Evolutionary conservation across 176 grass and related monocot genomes (phyloP).

Genomic region (Thalia dealbata): DNA sequence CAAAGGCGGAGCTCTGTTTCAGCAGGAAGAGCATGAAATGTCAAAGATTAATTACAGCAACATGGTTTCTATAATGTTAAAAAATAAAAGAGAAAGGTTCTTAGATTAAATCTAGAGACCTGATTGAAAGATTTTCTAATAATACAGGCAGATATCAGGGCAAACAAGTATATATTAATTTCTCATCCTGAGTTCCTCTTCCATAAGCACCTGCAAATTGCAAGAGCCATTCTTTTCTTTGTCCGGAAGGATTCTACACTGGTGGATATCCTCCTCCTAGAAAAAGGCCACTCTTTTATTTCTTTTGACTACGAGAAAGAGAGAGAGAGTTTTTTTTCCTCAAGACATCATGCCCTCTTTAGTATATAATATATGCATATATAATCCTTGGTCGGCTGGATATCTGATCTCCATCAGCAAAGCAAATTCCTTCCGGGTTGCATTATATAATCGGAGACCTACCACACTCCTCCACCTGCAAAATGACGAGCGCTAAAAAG

Average conservation of each 20-base stretch:
- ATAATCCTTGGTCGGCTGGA: constrained; percentile 1
- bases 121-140: not conserved
- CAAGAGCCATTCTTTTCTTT: constrained; percentile 8
- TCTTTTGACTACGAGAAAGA: not conserved
- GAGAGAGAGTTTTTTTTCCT: not conserved
- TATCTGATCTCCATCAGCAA: not conserved
- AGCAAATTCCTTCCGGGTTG: constrained; percentile 4
- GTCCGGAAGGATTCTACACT: not conserved
- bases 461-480: not conserved
- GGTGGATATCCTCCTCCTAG: not conserved
- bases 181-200: not conserved
- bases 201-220: constrained; percentile 1
- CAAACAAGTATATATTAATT: not conserved
- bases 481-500: not conserved
- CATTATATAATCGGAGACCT: not conserved
- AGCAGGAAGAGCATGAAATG: too few species aligned
- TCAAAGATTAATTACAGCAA: too few species aligned
- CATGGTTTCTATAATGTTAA: too few species aligned
- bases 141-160: not conserved
- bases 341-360: not conserved
- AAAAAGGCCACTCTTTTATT: not conserved
- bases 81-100: too few species aligned
- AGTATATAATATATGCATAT: too few species aligned
- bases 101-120: too few species aligned
- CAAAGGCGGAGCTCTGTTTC: too few species aligned